These are phyloP conservation scores for Vitis hybrid DNA, from an alignment of 177 flowering plant genomes.

Conservation along the genomic window DNA sequence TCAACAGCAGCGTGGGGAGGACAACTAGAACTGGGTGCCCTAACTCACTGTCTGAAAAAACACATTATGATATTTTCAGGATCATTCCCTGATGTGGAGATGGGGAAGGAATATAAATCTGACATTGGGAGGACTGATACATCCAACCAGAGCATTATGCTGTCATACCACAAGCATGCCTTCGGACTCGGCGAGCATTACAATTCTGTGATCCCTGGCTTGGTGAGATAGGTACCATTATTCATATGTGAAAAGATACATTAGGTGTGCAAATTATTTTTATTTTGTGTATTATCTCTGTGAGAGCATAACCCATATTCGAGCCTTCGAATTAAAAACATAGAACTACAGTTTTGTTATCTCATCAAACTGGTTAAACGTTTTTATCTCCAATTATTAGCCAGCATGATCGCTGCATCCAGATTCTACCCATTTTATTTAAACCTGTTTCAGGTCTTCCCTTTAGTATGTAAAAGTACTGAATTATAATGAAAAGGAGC, in stretches of 20 bases:
- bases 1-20: constrained; percentile 95
- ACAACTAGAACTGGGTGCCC: constrained; percentile 87
- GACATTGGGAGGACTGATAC: constrained; percentile 20
- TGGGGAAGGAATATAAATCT: constrained; percentile 87
- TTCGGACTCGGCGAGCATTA: constrained; percentile 97
- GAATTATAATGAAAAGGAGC: no score
- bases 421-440: no score
- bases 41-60: constrained; percentile 77
- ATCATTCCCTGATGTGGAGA: constrained; percentile 91
- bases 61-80: constrained; percentile 81
- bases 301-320: not conserved
- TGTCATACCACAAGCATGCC: constrained; percentile 85
- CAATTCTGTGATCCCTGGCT: constrained; percentile 68
- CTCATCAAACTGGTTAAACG: no score
- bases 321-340: not conserved
- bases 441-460: no score
- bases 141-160: constrained; percentile 47
- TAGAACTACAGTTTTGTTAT: not conserved
- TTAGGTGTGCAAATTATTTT: not conserved
- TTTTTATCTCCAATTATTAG: no score
- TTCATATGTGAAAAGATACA: not conserved
- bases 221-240: constrained; percentile 17
- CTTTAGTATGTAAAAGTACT: no score
- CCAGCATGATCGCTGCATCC: no score
- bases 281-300: not conserved